phyloP scores from a whole-genome alignment of 495 filamentous ascomycete genomes.

The Alectoria sarmentosa region DNA sequence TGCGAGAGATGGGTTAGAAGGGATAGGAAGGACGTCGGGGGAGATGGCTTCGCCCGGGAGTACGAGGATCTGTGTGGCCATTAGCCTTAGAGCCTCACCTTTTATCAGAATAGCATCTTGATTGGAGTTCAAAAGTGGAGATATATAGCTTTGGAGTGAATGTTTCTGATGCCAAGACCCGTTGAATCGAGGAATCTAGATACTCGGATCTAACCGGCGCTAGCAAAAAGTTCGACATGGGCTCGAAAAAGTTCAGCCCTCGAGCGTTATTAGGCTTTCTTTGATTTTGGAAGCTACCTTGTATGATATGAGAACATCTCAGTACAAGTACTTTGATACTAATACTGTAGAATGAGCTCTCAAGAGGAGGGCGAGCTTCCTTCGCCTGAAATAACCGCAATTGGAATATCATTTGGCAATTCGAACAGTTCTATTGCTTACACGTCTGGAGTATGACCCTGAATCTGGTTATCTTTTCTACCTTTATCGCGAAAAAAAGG shows the following conservation, averaged over 20 bases:
- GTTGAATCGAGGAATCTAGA: slow-evolving; percentile 5
- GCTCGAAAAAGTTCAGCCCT: slow-evolving; percentile 1
- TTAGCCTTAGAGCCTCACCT: neutral
- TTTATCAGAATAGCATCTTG: neutral
- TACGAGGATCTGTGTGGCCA: slow-evolving; percentile 47
- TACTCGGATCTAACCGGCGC: slow-evolving; percentile 24
- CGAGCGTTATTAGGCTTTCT: neutral
- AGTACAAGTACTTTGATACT: neutral
- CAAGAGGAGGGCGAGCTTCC: slow-evolving; percentile 5
- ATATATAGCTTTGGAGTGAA: neutral
- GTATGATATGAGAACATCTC: neutral
- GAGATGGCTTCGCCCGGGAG: slow-evolving; percentile 78
- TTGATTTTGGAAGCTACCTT: neutral
- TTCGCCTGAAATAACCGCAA: slow-evolving; percentile 41
- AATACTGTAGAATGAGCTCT: slow-evolving; percentile 1
- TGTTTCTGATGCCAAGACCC: neutral
- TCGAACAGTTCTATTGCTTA: slow-evolving; percentile 94
- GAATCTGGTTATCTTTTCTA: neutral
- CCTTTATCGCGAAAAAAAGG: neutral
- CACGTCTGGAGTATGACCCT: slow-evolving; percentile 53
- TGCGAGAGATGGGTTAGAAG: slow-evolving; percentile 55
- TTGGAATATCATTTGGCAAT: slow-evolving; percentile 97
- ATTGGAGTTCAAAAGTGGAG: neutral
- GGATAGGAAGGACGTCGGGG: slow-evolving; percentile 47
- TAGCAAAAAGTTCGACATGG: slow-evolving; percentile 17